phyloP scores from a whole-genome alignment of 2,329 filamentous ascomycete genomes.

The Penicillium sp. region DNA sequence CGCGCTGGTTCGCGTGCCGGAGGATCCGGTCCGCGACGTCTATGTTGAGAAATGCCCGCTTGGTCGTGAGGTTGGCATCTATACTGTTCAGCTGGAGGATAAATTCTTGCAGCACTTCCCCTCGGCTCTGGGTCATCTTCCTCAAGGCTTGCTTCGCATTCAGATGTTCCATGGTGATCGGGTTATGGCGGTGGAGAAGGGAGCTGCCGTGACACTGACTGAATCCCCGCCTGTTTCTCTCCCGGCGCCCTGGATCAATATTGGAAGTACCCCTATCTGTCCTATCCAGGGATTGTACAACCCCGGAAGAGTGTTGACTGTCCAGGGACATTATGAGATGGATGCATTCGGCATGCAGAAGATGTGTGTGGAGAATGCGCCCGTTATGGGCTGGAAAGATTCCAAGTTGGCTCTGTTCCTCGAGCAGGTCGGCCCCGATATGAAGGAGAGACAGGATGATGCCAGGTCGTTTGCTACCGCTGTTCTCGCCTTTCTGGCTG shows the following conservation, averaged over 20 bases:
- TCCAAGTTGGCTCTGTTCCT: conserved; percentile 23
- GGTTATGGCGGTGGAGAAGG: conserved; percentile 25
- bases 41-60: conserved; percentile 26
- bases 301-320: conserved; percentile 21
- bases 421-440: conserved; percentile 24
- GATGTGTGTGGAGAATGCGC: conserved; percentile 25
- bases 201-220: conserved; percentile 11
- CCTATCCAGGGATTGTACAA: conserved; percentile 26
- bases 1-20: conserved; percentile 17
- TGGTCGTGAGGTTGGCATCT: conserved; percentile 22
- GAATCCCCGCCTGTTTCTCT: conserved; percentile 23
- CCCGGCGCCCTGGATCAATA: conserved; percentile 24
- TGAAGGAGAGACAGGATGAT: conserved; percentile 20
- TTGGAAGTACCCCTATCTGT: conserved; percentile 25
- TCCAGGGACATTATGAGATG: conserved; percentile 28
- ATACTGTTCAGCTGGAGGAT: conserved; percentile 20
- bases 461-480: conserved; percentile 24
- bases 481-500: conserved; percentile 24
- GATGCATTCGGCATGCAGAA: conserved; percentile 23
- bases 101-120: conserved; percentile 16
- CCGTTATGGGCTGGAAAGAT: conserved; percentile 22
- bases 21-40: conserved; percentile 19
- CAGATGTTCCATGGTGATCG: conserved; percentile 27
- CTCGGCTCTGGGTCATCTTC: conserved; percentile 13
- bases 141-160: conserved; percentile 18